Percentiles rank a stretch among this genome's conserved stretches.
Conservation (phyloP, 2,329 filamentous ascomycete genomes). For the Apiospora hydei region DNA sequence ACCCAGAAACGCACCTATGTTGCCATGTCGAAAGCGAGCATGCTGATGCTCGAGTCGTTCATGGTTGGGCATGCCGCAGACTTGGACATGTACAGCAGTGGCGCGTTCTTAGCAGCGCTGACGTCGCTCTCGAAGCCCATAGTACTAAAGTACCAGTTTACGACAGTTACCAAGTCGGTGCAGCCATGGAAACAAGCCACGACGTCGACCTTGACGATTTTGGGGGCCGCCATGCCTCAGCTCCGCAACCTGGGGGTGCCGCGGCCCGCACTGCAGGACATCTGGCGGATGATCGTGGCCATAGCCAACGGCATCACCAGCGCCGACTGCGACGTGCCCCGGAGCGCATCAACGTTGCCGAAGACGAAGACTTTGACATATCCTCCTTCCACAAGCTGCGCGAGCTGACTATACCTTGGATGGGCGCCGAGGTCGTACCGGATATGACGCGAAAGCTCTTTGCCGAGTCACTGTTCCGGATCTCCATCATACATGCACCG, state of each 20-base stretch:
- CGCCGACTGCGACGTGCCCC: conserved; percentile 64
- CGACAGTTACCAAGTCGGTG: conserved; percentile 71
- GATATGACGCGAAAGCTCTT: conserved; percentile 74
- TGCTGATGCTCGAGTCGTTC: conserved; percentile 71
- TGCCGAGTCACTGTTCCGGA: conserved; percentile 78
- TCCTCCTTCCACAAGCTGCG: conserved; percentile 73
- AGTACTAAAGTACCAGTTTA: conserved; percentile 80
- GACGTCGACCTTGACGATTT: conserved; percentile 70
- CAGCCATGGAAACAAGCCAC: conserved; percentile 85
- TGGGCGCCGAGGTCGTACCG: conserved; percentile 71
- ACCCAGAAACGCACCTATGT: conserved; percentile 79
- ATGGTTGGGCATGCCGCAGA: conserved; percentile 66
- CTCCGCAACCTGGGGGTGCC: conserved; percentile 58
- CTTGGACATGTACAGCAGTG: conserved; percentile 72
- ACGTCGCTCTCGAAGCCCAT: conserved; percentile 75
- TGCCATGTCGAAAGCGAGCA: conserved; percentile 84
- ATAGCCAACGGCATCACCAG: conserved; percentile 74
- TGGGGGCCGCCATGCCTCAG: conserved; percentile 70
- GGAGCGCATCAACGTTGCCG: conserved; percentile 56
- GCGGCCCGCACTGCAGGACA: conserved; percentile 55
- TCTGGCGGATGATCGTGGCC: conserved; percentile 75
- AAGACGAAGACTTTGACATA: conserved; percentile 86
- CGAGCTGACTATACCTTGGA: conserved; percentile 74
- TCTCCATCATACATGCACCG: conserved; percentile 79
- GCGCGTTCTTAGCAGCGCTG: conserved; percentile 71